Conservation (phyloP, 495 filamentous ascomycete genomes). For the Zalerion maritima region DNA sequence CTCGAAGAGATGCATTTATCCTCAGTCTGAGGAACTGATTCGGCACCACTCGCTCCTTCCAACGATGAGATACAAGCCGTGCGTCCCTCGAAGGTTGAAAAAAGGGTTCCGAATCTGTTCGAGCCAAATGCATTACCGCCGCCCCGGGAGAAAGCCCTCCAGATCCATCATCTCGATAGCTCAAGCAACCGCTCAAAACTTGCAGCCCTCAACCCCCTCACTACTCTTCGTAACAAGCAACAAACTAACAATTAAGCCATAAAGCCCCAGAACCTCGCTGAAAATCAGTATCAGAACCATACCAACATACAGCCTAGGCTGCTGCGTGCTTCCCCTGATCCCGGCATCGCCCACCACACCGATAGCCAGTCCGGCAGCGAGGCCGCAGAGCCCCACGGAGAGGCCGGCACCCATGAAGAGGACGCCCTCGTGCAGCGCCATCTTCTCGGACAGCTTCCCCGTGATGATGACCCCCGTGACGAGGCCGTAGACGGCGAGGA, state of each 20-base stretch:
- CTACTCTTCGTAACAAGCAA: too few species aligned
- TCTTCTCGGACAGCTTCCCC: slow-evolving; percentile 25
- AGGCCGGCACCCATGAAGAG: slow-evolving; percentile 32
- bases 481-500: slow-evolving; percentile 50
- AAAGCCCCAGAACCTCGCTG: slow-evolving; percentile 78
- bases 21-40: too few species aligned
- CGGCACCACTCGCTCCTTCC: too few species aligned
- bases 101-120: too few species aligned
- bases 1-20: too few species aligned
- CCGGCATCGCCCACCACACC: slow-evolving; percentile 83
- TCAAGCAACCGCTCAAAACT: too few species aligned
- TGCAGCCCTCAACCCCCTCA: too few species aligned
- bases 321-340: slow-evolving; percentile 73
- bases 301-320: slow-evolving; percentile 79
- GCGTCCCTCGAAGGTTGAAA: too few species aligned
- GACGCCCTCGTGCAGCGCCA: slow-evolving; percentile 31
- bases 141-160: too few species aligned
- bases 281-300: slow-evolving; percentile 95
- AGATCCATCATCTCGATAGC: too few species aligned
- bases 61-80: too few species aligned
- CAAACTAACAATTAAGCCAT: slow-evolving; percentile 47
- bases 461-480: slow-evolving; percentile 34
- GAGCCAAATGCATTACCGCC: too few species aligned
- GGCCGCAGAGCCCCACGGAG: slow-evolving; percentile 36
- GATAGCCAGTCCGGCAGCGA: slow-evolving; percentile 83